Evolutionary conservation across 768 basidiomycete genomes (phyloP), one percentile per base, ranked within the genome.

Genomic region (Boletellus ananiceps): DNA sequence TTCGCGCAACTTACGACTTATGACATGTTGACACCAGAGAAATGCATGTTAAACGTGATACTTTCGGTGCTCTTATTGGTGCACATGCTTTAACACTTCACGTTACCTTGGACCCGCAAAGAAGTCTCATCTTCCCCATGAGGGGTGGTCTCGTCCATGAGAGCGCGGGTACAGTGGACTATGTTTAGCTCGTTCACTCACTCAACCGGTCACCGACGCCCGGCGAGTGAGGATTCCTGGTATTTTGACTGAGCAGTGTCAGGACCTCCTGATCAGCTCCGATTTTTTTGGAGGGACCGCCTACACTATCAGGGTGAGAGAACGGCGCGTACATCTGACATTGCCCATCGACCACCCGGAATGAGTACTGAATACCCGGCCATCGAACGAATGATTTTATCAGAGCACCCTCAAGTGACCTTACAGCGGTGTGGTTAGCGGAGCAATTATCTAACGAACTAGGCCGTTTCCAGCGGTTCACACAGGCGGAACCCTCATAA

Each of bases 21-120:
- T 49, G 42, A 36, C 40, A 16, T 27, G 36, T 47, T 6, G 23
- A 49, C 23, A 44, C 37, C 14, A 34, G 25, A 42, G 49, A 14
- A 25, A 46, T 47, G 41, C 29, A 38, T 13, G 29, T 47, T 46
- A 16, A 51, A 47, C 46, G 44, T 34, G 21, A 46, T 11, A 25
- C 38, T 21, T 40, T n/a, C 41, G 35, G 40, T 47, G 2, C 15
- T 33, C 35, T 50, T 36, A 49, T 55, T 58, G 58, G 56, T 54
- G 57, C 54, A 60, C 50, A 48, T 35, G 23, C 16, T 46, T 42
- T 60, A 50, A 44, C 55, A 44, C 18, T 45, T 33, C 19, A 14
- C 14, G 37, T 38, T 41, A 41, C 39, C 29, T 33, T 38, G 46
- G 46, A 32, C 32, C n/a, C 35, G 32, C 27, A 52, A 45, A 54